Evolutionary conservation across 2,329 filamentous ascomycete species (phyloP).

Genomic region (Pseudocercospora macadamiae): DNA sequence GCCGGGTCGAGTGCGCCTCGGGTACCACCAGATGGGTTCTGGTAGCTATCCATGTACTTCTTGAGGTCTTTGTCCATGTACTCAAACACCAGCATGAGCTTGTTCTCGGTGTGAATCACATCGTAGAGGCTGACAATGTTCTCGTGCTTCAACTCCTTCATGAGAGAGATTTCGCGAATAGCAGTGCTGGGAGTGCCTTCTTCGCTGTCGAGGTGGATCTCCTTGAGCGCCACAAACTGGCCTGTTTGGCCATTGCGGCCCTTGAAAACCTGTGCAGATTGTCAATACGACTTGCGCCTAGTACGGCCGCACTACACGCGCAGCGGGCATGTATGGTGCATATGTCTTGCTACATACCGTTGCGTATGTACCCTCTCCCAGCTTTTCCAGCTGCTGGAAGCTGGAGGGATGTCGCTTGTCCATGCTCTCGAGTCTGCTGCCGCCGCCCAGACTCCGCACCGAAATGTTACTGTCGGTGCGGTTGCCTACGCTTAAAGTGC

Average conservation of each 20-base stretch:
- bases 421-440: conserved; percentile 61
- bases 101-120: conserved; percentile 93
- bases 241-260: conserved; percentile 96
- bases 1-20: conserved; percentile 70
- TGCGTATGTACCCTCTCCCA: conserved; percentile 97
- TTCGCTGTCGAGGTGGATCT: conserved; percentile 92
- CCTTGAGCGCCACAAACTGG: conserved; percentile 91
- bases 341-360: conserved; percentile 68
- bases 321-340: no score
- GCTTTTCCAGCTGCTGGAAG: conserved; percentile 98
- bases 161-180: conserved; percentile 89
- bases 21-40: conserved; percentile 65
- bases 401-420: conserved; percentile 94
- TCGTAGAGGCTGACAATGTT: conserved; percentile 88
- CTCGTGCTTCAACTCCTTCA: conserved; percentile 92
- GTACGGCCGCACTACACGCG: background rate
- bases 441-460: conserved; percentile 51
- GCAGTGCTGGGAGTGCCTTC: conserved; percentile 91
- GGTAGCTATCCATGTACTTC: conserved; percentile 95
- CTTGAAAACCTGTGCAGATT: conserved; percentile 81
- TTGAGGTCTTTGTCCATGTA: conserved; percentile 91
- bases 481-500: conserved; percentile 50
- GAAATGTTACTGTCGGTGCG: conserved; percentile 57
- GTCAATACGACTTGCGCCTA: background rate
- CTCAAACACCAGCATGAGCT: conserved; percentile 90